Base-by-base conservation (phyloP, 2,329 filamentous ascomycete genomes). In the Hypoxylon sp. region DNA sequence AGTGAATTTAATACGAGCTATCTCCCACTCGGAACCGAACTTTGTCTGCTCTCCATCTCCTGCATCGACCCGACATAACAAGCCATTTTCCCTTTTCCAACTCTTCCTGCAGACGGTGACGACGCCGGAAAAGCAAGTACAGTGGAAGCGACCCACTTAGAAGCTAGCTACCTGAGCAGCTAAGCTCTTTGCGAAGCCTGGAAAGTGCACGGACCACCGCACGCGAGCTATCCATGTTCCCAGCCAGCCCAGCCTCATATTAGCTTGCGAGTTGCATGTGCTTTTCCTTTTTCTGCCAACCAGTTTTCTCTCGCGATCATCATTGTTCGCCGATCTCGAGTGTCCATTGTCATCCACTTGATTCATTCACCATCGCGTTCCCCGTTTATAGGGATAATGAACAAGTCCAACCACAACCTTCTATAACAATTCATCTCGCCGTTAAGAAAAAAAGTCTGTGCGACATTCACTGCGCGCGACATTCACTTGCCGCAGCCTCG, bases 311-410 rank as follows among this genome's bases (percentile, higher is more conserved):
- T 54, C 55, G 58, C 58, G 63, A 67, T 47, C 66, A 68, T 68
- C 62, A 65, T 65, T 68, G 66, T 68, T 62, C 62, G 62, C 46
- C 47, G 62, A 65, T 65, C 62, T 65, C 62, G 62, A 68, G 50
- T 62, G n/a, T 39, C 62, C 29, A 68, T 68, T 68, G 62, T 68
- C 32, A 65, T 62, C 57, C 57, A 17, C 19, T 35, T 44, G 17
- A 37, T 48, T 37, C 3, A 17, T 53, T 15, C 11, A 31, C 15
- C 54, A 37, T 62, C 58, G 54, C 35, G 32, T 51, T 53, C 46
- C 46, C 24, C 37, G 15, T 27, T 21, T 32, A 50, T 31, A 65
- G 21, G 46, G 52, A 46, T 54, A 21, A 59, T 58, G 39, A 64
- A 29, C 27, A 51, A 37, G 21, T 31, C 27, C 5, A 53, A 39